Evolutionary conservation across 2,329 filamentous ascomycete species (phyloP).

Genomic region (Colletotrichum sp.): DNA sequence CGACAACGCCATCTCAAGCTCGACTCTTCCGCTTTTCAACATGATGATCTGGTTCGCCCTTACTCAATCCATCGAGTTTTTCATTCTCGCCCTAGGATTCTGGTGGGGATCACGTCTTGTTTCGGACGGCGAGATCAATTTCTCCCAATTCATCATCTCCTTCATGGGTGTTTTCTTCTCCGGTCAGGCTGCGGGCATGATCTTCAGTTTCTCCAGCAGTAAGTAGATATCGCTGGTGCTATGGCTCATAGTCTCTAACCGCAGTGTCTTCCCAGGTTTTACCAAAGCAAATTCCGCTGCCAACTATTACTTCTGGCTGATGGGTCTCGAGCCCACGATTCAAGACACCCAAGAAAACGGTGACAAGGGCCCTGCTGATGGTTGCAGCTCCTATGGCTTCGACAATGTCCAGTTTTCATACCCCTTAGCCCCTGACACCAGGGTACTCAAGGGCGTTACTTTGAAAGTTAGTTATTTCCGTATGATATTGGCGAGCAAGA

Average conservation of each 20-base stretch:
- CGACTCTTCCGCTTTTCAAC: neutral
- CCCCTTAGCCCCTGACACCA: slow-evolving; percentile 37
- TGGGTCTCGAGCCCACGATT: slow-evolving; percentile 22
- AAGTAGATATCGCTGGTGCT: neutral
- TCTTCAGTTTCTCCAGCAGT: slow-evolving; percentile 11
- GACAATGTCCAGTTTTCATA: slow-evolving; percentile 53
- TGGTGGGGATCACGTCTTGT: slow-evolving; percentile 28
- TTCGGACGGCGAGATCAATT: slow-evolving; percentile 9
- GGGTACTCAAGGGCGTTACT: slow-evolving; percentile 34
- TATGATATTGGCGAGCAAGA: slow-evolving; percentile 34
- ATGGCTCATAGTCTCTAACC: neutral
- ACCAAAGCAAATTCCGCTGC: slow-evolving; percentile 42
- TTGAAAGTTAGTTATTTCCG: slow-evolving; percentile 5
- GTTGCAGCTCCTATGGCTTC: slow-evolving; percentile 29
- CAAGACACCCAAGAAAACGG: slow-evolving; percentile 25
- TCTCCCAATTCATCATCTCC: slow-evolving; percentile 26
- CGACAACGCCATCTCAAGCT: slow-evolving; percentile 18
- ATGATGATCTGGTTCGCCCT: slow-evolving; percentile 25
- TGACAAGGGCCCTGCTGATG: neutral
- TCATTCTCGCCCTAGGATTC: slow-evolving; percentile 38
- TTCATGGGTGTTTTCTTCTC: slow-evolving; percentile 37
- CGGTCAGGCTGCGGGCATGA: neutral
- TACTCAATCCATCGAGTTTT: slow-evolving; percentile 33
- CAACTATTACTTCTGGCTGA: slow-evolving; percentile 42
- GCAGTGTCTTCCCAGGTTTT: slow-evolving; percentile 29